Percentiles rank a stretch among this genome's conserved stretches.
Conservation (phyloP, 2,329 filamentous ascomycete genomes). For the Fusarium nematophilum region DNA sequence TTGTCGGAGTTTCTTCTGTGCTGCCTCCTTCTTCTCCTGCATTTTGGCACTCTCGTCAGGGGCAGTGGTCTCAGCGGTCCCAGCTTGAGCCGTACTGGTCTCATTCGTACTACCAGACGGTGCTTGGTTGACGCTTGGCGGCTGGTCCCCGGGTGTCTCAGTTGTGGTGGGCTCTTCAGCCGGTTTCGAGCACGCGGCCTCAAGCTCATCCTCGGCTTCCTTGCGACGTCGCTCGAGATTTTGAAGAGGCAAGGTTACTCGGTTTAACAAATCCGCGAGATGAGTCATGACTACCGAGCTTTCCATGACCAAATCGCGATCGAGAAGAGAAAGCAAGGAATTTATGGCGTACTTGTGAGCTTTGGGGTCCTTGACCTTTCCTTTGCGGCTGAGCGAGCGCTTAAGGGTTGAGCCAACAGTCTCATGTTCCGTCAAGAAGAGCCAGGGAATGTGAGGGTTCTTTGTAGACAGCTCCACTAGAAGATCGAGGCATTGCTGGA, state of each 20-base stretch:
- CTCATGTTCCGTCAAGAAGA: conserved; percentile 96
- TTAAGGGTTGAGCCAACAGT: conserved; percentile 78
- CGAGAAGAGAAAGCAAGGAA: conserved; percentile 85
- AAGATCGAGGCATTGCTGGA: conserved; percentile 92
- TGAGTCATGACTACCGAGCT: conserved; percentile 97
- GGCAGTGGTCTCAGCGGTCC: conserved; percentile 40
- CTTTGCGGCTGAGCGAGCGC: conserved; percentile 81
- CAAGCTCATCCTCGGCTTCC: conserved; percentile 70
- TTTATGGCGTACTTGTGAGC: conserved; percentile 92
- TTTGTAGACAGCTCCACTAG: conserved; percentile 85
- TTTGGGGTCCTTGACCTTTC: conserved; percentile 87
- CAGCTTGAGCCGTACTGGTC: conserved; percentile 44
- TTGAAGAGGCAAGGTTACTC: conserved; percentile 87
- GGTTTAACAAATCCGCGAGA: conserved; percentile 85
- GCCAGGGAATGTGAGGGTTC: conserved; percentile 87
- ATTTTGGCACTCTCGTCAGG: conserved; percentile 43
- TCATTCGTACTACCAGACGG: conserved; percentile 23
- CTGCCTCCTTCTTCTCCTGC: conserved; percentile 54
- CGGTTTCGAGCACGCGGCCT: conserved; percentile 52
- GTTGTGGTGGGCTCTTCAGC: conserved; percentile 49
- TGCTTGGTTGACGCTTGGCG: conserved; percentile 49
- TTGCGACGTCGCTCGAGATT: conserved; percentile 85
- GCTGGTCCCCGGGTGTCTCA: conserved; percentile 30
- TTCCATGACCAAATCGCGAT: conserved; percentile 95
- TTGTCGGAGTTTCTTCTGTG: conserved; percentile 65